A percentile compares a stretch with the other conserved stretches of the same genome.
These are phyloP conservation scores for Agaricus blazei DNA, from an alignment of 768 basidiomycete species.

Conservation along the genomic window DNA sequence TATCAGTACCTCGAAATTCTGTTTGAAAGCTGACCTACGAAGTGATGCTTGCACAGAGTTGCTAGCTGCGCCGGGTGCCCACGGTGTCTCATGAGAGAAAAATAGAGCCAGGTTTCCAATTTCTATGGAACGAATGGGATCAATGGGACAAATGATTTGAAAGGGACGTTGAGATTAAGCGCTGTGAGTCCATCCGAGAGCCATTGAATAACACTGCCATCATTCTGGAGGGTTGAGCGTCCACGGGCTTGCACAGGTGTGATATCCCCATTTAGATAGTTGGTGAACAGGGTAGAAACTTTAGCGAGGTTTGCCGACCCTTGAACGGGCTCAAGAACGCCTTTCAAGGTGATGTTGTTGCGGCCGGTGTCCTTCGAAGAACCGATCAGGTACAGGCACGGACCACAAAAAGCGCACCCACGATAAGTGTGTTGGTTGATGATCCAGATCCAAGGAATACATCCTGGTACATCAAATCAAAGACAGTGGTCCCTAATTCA, in stretches of 20 bases:
- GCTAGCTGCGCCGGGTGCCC: slow-evolving; percentile 53
- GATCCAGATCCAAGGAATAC: slow-evolving; percentile 54
- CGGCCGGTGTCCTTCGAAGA: slow-evolving; percentile 39
- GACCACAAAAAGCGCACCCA: slow-evolving; percentile 21
- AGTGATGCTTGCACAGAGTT: slow-evolving; percentile 55
- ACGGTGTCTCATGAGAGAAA: slow-evolving; percentile 50
- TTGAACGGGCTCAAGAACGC: slow-evolving; percentile 51
- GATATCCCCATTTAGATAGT: slow-evolving; percentile 60
- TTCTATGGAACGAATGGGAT: slow-evolving; percentile 59
- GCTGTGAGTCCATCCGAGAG: slow-evolving; percentile 55
- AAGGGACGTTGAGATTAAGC: slow-evolving; percentile 58
- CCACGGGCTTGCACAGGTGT: slow-evolving; percentile 60
- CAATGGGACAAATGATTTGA: slow-evolving; percentile 45
- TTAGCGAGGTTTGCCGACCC: slow-evolving; percentile 35
- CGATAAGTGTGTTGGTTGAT: slow-evolving; percentile 46
- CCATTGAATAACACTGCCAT: slow-evolving; percentile 60
- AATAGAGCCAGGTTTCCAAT: slow-evolving; percentile 55
- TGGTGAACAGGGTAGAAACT: slow-evolving; percentile 64
- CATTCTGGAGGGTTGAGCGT: slow-evolving; percentile 49
- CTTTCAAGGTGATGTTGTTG: slow-evolving; percentile 56
- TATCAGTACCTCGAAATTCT: slow-evolving; percentile 1
- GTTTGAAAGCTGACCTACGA: slow-evolving; percentile 28
- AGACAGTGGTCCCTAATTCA: slow-evolving; percentile 61
- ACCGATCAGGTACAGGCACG: not conserved
- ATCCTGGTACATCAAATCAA: slow-evolving; percentile 53